Percentiles rank a stretch among this genome's conserved stretches.
These are phyloP conservation scores for Agarophyton chilense DNA, from an alignment of 23 red algal genomes.

Conservation along the genomic window DNA sequence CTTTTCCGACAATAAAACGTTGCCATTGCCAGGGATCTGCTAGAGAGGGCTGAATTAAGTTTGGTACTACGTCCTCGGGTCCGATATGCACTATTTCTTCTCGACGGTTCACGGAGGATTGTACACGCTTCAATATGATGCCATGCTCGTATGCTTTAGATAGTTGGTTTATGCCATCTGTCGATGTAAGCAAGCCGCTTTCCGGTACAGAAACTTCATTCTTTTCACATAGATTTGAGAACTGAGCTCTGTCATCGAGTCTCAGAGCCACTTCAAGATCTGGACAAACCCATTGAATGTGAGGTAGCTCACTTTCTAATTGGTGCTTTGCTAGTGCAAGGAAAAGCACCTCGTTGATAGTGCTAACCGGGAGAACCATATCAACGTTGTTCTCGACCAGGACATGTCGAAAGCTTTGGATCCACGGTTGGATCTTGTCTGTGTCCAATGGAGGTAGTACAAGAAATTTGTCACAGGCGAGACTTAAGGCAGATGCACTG, in stretches of 20 bases:
- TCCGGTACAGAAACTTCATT: constrained; percentile 53
- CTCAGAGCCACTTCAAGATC: constrained; percentile 54
- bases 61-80: constrained; percentile 17
- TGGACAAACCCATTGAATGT: constrained; percentile 69
- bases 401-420: constrained; percentile 46
- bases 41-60: constrained; percentile 18
- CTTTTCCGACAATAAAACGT: constrained; percentile 46
- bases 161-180: not conserved
- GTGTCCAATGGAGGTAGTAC: constrained; percentile 40
- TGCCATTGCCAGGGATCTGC: constrained; percentile 80
- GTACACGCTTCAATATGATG: constrained; percentile 69
- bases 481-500: constrained; percentile 70
- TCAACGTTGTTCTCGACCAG: constrained; percentile 67
- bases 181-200: constrained; percentile 32
- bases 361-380: constrained; percentile 72
- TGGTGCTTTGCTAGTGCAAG: constrained; percentile 48
- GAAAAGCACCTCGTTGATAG: constrained; percentile 79
- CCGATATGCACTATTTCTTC: constrained; percentile 69
- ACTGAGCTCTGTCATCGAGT: constrained; percentile 68
- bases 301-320: constrained; percentile 23
- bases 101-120: constrained; percentile 64
- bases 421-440: constrained; percentile 25
- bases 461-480: constrained; percentile 70
- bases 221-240: constrained; percentile 19
- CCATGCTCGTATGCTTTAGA: constrained; percentile 11